Base-by-base conservation (phyloP, 164 flowering plant species). In the Protea cynaroides region DNA sequence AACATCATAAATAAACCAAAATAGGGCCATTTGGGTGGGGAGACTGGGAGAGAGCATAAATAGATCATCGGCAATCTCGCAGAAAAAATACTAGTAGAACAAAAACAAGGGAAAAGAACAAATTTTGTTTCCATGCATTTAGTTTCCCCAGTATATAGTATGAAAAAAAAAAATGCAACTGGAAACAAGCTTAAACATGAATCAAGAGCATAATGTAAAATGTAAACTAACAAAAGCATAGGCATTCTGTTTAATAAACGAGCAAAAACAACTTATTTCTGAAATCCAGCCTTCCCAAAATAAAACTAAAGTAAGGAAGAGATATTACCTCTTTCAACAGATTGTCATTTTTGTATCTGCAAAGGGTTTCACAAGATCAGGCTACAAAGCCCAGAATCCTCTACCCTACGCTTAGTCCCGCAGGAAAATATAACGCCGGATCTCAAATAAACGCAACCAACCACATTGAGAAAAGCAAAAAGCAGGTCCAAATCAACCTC, bases 391-490 rank as follows among this genome's bases (percentile, higher is more conserved):
- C 66, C 70, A 64, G 76, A 70, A 59, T 21, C n/a, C 19, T 37
- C 59, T 55, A 10, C 47, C 25, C 62, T 44, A 61, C 44, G 9
- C 44, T 46, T 43, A 57, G 50, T 61, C 34, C 43, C 40, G 22
- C 19, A 64, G 23, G 23, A 37, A 54, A 63, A 58, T 25, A 59
- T 61, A 59, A 46, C 44, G 38, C 64, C 34, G 67, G 74, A 73
- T 72, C 70, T 69, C 61, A 69, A 64, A 54, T 51, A 66, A 69
- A 43, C 36, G 69, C 61, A 37, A 59, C 23, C 64, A 46, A 72
- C 67, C 70, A 68, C 50, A 36, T 21, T 53, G 57, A 75, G 56
- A 58, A 8, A 56, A 64, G 11, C 57, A 61, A 63, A 62, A 61
- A 63, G 54, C 53, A 64, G 14, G 59, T 63, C 58, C 36, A 58